Conservation (phyloP, 306 rosid species). For the Cucurbita pepo region DNA sequence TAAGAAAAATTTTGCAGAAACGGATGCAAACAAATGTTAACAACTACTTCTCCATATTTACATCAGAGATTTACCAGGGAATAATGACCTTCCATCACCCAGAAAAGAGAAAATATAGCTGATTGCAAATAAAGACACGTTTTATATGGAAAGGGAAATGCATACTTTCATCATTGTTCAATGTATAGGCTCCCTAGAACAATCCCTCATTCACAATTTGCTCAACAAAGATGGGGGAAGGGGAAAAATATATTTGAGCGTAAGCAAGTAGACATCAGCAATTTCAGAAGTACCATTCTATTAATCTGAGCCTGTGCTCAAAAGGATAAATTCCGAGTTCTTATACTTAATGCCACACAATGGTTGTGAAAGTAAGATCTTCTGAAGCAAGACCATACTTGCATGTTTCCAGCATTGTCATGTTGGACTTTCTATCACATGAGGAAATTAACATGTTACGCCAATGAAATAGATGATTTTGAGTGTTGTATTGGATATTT, state of each 20-base stretch:
- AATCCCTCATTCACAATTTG: not conserved
- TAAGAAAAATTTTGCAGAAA: not conserved
- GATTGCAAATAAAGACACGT: not conserved
- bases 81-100: not conserved
- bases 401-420: not conserved
- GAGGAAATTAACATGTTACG: not conserved
- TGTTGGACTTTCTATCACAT: not conserved
- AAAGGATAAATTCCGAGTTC: not conserved
- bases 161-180: not conserved
- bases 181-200: not conserved
- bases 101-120: not conserved
- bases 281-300: not conserved
- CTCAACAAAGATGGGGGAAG: not conserved
- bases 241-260: not conserved
- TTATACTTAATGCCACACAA: not conserved
- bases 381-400: not conserved
- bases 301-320: not conserved
- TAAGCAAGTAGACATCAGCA: not conserved
- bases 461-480: not conserved
- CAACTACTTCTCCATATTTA: not conserved
- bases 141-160: not conserved
- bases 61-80: not conserved
- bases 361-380: not conserved
- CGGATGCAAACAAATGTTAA: not conserved
- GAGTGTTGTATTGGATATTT: not conserved